Conservation (phyloP, 2,329 filamentous ascomycete species). For the Fusarium albosuccineum region DNA sequence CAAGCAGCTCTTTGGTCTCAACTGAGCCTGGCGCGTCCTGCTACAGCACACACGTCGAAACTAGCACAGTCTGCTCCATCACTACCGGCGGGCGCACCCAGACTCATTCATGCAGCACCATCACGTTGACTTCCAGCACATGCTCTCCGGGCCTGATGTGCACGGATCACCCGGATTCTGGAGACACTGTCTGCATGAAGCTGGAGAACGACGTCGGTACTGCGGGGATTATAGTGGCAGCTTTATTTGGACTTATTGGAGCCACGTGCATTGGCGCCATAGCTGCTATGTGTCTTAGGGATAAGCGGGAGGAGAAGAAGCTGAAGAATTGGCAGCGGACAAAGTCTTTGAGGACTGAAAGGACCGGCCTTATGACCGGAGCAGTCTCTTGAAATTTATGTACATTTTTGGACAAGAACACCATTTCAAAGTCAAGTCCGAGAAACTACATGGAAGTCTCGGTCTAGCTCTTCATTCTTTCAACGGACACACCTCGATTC, state of each 20-base stretch:
- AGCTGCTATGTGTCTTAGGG: slow-evolving; percentile 9
- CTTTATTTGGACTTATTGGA: slow-evolving; percentile 5
- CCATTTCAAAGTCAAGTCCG: too few relatives aligned
- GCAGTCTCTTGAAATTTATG: too few relatives aligned
- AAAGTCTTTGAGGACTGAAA: slow-evolving; percentile 4
- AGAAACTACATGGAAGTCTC: too few relatives aligned
- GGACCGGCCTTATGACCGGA: too few relatives aligned
- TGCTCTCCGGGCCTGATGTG: slow-evolving; percentile 22
- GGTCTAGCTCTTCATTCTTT: too few relatives aligned
- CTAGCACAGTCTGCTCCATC: slow-evolving; percentile 21
- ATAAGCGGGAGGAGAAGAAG: slow-evolving; percentile 15
- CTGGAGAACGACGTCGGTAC: slow-evolving; percentile 17
- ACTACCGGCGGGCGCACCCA: slow-evolving; percentile 24
- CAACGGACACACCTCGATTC: too few relatives aligned
- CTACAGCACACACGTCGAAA: slow-evolving; percentile 23
- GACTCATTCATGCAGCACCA: slow-evolving; percentile 16
- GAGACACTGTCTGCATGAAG: slow-evolving; percentile 17
- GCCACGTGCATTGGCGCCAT: slow-evolving; percentile 15
- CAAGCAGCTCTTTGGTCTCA: neutral
- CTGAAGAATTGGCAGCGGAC: slow-evolving; percentile 10
- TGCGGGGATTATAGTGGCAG: slow-evolving; percentile 16
- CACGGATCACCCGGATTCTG: slow-evolving; percentile 16
- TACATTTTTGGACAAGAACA: too few relatives aligned
- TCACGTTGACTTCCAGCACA: slow-evolving; percentile 22
- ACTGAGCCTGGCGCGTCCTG: slow-evolving; percentile 16